phyloP scores from a whole-genome alignment of 495 filamentous ascomycete species.

The Podospora pseudoanserina region DNA sequence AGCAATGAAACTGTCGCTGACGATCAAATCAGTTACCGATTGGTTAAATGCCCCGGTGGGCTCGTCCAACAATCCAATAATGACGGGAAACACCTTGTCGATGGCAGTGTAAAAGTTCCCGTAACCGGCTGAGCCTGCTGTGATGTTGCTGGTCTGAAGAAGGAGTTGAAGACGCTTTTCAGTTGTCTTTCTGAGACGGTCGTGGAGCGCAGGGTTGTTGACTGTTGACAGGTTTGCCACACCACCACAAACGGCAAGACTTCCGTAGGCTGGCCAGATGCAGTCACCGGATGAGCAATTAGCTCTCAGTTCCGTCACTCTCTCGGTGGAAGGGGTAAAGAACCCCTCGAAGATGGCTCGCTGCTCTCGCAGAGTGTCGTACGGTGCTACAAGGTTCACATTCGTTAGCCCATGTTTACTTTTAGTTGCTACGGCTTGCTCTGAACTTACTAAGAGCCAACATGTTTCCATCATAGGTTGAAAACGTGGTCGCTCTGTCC shows the following conservation, averaged over 20 bases:
- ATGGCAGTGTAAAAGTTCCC: neutral
- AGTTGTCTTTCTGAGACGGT: constrained; percentile 5
- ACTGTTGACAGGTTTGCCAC: constrained; percentile 34
- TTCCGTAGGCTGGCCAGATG: constrained; percentile 40
- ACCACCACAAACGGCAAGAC: constrained; percentile 40
- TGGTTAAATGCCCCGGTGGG: constrained; percentile 19
- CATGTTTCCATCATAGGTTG: constrained; percentile 12
- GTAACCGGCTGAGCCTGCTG: constrained; percentile 9
- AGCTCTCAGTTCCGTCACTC: constrained; percentile 12
- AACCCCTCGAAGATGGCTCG: constrained; percentile 38
- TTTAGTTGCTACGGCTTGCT: neutral
- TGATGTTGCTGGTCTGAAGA: constrained; percentile 10
- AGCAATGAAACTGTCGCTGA: constrained; percentile 20
- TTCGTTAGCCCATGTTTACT: neutral
- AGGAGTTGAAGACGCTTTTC: constrained; percentile 8
- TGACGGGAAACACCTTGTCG: constrained; percentile 13
- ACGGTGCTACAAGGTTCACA: constrained; percentile 12
- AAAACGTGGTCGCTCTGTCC: constrained; percentile 16
- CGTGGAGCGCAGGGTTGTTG: constrained; percentile 12
- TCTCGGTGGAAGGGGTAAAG: constrained; percentile 26
- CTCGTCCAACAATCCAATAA: constrained; percentile 10
- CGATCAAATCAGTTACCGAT: constrained; percentile 15
- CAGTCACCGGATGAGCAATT: constrained; percentile 45
- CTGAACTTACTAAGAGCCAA: constrained; percentile 8
- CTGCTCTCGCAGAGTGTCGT: constrained; percentile 29